These are phyloP conservation scores for Populus nigra DNA, from an alignment of 345 rosid genomes.

Conservation along the genomic window DNA sequence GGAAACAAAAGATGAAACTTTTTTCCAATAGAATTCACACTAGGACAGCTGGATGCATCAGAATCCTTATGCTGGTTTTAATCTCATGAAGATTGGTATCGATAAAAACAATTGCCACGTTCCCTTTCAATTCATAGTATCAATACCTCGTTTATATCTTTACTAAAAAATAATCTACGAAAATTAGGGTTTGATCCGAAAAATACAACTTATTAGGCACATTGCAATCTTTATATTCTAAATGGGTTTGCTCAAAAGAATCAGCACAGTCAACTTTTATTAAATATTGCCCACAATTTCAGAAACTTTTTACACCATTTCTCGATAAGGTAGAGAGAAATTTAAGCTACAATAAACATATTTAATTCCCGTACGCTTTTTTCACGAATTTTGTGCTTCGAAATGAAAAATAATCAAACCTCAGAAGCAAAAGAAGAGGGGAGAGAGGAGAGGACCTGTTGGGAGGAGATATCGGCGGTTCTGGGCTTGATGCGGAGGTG, in stretches of 20 bases:
- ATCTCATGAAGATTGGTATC: too few relatives aligned
- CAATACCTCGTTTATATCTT: too few relatives aligned
- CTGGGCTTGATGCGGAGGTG: conserved; percentile 72
- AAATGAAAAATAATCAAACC: background rate
- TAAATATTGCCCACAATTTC: too few relatives aligned
- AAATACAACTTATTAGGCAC: background rate
- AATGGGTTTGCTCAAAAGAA: background rate
- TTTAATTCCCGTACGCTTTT: background rate
- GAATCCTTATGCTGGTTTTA: background rate
- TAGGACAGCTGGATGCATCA: background rate
- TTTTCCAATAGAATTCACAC: background rate
- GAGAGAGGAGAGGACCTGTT: conserved; percentile 49
- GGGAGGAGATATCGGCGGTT: conserved; percentile 86
- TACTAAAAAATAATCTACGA: too few relatives aligned
- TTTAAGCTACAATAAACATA: background rate
- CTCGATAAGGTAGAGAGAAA: too few relatives aligned
- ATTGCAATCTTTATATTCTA: background rate
- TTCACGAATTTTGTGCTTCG: background rate
- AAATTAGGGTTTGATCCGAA: too few relatives aligned
- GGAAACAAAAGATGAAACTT: background rate
- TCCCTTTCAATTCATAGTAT: too few relatives aligned
- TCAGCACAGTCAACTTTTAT: background rate
- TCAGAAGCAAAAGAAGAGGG: background rate
- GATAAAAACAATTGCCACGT: too few relatives aligned
- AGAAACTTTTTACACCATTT: too few relatives aligned